These are phyloP conservation scores for Verticillium nubilum DNA, from an alignment of 2,329 filamentous ascomycete genomes.

Conservation along the genomic window DNA sequence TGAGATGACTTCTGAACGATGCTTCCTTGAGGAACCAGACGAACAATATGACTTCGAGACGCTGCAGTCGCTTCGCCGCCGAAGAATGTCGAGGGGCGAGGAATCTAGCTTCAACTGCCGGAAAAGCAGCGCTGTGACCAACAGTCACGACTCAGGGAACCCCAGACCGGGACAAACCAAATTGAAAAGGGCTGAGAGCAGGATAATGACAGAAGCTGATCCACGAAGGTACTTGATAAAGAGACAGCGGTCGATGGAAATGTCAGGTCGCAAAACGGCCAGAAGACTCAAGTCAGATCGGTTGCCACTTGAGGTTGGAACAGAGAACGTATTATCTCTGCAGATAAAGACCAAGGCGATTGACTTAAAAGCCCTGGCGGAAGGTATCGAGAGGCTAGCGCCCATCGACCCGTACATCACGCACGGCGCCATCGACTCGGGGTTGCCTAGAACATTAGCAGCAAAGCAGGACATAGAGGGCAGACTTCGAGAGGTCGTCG, in stretches of 20 bases:
- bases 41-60: neutral
- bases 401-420: conserved; percentile 5
- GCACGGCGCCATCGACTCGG: conserved; percentile 2
- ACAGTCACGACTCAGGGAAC: neutral
- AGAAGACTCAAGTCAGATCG: conserved; percentile 15
- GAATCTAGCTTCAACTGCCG: neutral
- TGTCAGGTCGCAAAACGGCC: conserved; percentile 9
- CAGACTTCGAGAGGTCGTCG: conserved; percentile 6
- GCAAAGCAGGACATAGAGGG: conserved; percentile 4
- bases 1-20: neutral
- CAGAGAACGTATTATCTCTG: neutral
- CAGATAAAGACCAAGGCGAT: neutral
- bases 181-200: neutral
- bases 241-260: conserved; percentile 12
- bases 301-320: conserved; percentile 17
- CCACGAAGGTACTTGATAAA: conserved; percentile 12
- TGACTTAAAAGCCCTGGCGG: neutral
- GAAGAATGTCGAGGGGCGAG: neutral
- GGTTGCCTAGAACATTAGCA: neutral
- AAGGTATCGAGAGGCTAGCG: neutral
- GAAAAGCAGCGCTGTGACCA: neutral
- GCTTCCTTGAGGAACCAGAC: neutral
- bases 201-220: conserved; percentile 3
- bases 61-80: neutral
- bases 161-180: neutral